Conservation (phyloP, 169 alveolate genomes). For the Babesia ovis region DNA sequence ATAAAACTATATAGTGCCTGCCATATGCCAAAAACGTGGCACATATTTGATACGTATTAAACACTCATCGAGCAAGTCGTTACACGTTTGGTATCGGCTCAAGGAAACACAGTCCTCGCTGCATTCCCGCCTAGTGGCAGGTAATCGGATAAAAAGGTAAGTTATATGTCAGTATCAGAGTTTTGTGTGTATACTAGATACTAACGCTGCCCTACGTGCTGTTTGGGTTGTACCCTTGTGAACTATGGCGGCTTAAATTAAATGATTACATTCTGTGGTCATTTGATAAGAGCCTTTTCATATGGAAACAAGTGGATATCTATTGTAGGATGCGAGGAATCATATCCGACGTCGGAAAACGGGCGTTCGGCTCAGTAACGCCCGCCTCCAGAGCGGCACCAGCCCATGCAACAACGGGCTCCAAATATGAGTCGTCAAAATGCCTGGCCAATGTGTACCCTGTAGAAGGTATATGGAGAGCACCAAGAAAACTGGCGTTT, state of each 20-base stretch:
- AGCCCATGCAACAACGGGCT: conserved; percentile 8
- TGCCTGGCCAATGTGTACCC: conserved; percentile 66
- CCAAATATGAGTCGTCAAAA: conserved; percentile 56
- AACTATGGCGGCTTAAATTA: no score
- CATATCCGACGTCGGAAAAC: neutral
- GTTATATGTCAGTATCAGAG: no score
- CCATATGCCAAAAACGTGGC: neutral
- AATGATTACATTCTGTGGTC: no score
- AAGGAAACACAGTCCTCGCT: neutral
- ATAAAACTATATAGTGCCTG: neutral
- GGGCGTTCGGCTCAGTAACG: conserved; percentile 5
- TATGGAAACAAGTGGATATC: no score
- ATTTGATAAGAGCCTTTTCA: no score
- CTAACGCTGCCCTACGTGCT: no score
- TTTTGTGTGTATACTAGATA: no score
- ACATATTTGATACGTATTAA: no score
- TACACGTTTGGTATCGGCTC: neutral
- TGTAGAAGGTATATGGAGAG: conserved; percentile 79
- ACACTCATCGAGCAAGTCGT: neutral
- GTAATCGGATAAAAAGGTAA: no score
- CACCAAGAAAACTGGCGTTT: conserved; percentile 62
- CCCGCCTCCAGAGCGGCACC: neutral
- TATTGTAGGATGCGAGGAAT: conserved; percentile 7
- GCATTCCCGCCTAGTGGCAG: neutral
- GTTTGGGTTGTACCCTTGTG: no score